phyloP scores from a whole-genome alignment of 257 asterid genomes.

The Gynochthodes officinalis region DNA sequence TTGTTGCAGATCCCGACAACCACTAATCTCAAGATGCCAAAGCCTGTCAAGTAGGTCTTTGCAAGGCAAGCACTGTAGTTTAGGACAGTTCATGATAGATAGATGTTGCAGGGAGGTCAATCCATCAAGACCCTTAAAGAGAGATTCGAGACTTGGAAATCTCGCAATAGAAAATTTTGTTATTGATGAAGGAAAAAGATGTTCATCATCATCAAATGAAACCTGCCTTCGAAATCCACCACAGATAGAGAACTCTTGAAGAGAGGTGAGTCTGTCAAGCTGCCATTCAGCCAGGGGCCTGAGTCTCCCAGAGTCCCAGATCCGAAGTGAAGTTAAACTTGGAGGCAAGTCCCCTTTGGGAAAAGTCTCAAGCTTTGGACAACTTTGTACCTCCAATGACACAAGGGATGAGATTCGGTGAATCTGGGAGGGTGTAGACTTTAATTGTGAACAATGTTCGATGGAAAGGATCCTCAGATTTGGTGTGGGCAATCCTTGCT shows the following conservation, averaged over 20 bases:
- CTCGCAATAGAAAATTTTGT: conserved; percentile 51
- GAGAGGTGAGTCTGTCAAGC: conserved; percentile 51
- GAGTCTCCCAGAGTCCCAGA: conserved; percentile 61
- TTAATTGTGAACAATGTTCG: conserved; percentile 51
- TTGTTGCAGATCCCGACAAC: conserved; percentile 40
- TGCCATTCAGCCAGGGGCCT: conserved; percentile 58
- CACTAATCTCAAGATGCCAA: conserved; percentile 65
- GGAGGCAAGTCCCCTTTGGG: conserved; percentile 42
- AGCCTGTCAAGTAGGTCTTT: conserved; percentile 47
- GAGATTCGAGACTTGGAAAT: conserved; percentile 50
- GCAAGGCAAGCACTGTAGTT: conserved; percentile 43
- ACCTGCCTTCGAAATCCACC: conserved; percentile 63
- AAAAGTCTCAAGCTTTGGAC: conserved; percentile 57
- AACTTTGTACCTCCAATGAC: conserved; percentile 57
- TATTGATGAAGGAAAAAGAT: conserved; percentile 49
- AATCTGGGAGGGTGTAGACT: conserved; percentile 42
- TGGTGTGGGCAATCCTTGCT: conserved; percentile 50
- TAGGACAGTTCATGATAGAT: conserved; percentile 55
- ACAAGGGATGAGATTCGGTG: conserved; percentile 32
- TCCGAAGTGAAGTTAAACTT: conserved; percentile 47
- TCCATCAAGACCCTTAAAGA: conserved; percentile 46
- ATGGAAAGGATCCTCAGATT: conserved; percentile 52
- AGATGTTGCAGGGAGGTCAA: conserved; percentile 46
- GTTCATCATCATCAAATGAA: conserved; percentile 34
- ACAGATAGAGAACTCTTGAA: conserved; percentile 57